Conservation (phyloP, 1,284 basidiomycete species). For the Hypsizygus ulmarius region DNA sequence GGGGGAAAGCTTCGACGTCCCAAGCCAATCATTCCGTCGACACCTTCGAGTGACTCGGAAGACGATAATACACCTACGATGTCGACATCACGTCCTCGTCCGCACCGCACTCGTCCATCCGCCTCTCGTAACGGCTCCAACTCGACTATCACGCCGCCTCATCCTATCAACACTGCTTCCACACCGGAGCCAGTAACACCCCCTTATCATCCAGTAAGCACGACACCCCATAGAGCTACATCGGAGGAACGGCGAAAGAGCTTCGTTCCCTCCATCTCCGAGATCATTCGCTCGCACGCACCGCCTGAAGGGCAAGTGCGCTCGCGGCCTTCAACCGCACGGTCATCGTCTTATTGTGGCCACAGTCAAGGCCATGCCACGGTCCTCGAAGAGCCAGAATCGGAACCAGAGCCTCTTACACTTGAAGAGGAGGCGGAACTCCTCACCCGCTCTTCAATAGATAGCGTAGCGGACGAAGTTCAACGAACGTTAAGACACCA, state of each 20-base stretch:
- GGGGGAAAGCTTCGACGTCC: slow-evolving; percentile 47
- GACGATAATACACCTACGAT: slow-evolving; percentile 45
- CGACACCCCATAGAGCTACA: slow-evolving; percentile 18
- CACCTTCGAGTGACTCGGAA: slow-evolving; percentile 39
- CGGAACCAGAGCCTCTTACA: slow-evolving; percentile 46
- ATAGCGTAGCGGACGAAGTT: slow-evolving; percentile 81
- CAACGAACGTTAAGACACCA: slow-evolving; percentile 64
- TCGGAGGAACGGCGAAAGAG: slow-evolving; percentile 33
- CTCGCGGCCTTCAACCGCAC: slow-evolving; percentile 40
- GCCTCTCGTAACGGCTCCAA: slow-evolving; percentile 39
- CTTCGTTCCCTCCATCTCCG: slow-evolving; percentile 74
- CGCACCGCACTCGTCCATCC: slow-evolving; percentile 36
- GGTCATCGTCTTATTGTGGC: slow-evolving; percentile 45
- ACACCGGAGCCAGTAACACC: slow-evolving; percentile 18
- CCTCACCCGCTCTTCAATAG: slow-evolving; percentile 73
- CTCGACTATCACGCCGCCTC: slow-evolving; percentile 33
- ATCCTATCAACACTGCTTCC: slow-evolving; percentile 10
- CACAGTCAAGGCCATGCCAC: slow-evolving; percentile 46
- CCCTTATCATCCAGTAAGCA: slow-evolving; percentile 2
- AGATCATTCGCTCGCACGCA: slow-evolving; percentile 76
- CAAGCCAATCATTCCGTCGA: slow-evolving; percentile 33
- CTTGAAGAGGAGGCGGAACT: slow-evolving; percentile 60
- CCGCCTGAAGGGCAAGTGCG: slow-evolving; percentile 50
- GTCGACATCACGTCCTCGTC: slow-evolving; percentile 35
- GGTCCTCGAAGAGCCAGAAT: slow-evolving; percentile 49